Conservation (phyloP, 1,284 basidiomycete genomes). For the Chiua sp. region DNA sequence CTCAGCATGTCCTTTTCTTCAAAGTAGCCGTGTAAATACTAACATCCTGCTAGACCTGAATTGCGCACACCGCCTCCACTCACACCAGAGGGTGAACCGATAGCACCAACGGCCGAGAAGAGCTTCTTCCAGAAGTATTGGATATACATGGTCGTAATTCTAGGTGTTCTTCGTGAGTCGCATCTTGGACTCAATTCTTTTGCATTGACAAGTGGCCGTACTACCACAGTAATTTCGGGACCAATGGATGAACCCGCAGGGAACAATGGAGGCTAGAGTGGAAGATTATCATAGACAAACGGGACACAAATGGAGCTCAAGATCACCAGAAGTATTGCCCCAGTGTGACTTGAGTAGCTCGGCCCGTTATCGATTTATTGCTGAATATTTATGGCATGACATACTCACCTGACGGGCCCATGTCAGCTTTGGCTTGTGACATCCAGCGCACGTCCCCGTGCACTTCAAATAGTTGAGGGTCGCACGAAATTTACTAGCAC, state of each 20-base stretch:
- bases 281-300: slow-evolving; percentile 23
- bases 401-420: slow-evolving; percentile 14
- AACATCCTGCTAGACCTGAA: slow-evolving; percentile 54
- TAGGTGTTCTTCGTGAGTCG: slow-evolving; percentile 64
- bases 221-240: slow-evolving; percentile 33
- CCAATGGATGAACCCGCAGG: slow-evolving; percentile 32
- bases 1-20: slow-evolving; percentile 51
- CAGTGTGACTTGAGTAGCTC: slow-evolving; percentile 8
- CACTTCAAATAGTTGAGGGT: slow-evolving; percentile 4
- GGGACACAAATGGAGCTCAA: not conserved
- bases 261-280: slow-evolving; percentile 28
- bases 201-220: not conserved
- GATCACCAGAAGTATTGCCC: not conserved
- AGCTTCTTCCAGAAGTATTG: slow-evolving; percentile 89
- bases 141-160: slow-evolving; percentile 73
- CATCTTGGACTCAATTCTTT: not conserved
- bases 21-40: slow-evolving; percentile 7
- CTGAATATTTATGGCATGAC: slow-evolving; percentile 17
- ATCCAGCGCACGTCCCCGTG: not conserved
- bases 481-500: not conserved
- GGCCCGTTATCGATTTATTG: slow-evolving; percentile 1
- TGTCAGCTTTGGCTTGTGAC: not conserved
- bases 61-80: slow-evolving; percentile 70
- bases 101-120: slow-evolving; percentile 70
- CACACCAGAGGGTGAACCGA: slow-evolving; percentile 66